Evolutionary conservation across 768 basidiomycete genomes (phyloP).

Genomic region (Suillus plorans): DNA sequence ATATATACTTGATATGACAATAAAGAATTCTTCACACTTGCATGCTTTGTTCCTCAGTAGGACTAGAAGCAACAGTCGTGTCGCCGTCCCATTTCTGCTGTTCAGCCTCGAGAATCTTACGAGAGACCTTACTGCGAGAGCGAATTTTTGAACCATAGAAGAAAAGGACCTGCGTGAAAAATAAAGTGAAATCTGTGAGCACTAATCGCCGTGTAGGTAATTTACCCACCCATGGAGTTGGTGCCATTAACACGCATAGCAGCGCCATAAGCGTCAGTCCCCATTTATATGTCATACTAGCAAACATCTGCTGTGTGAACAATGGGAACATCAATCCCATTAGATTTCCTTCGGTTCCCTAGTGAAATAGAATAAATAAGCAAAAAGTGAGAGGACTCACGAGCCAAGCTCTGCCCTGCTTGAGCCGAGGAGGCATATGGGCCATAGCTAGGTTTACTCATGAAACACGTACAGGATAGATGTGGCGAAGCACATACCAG

Average conservation of each 20-base stretch:
- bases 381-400: conserved; percentile 25
- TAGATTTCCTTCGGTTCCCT: conserved; percentile 32
- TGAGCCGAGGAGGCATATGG: conserved; percentile 54
- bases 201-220: neutral
- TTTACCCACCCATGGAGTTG: conserved; percentile 42
- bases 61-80: neutral
- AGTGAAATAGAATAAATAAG: neutral
- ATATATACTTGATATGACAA: no score
- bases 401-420: conserved; percentile 49
- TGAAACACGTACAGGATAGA: neutral
- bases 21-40: neutral
- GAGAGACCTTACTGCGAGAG: conserved; percentile 25
- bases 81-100: neutral
- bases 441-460: conserved; percentile 33
- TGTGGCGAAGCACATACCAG: conserved; percentile 33
- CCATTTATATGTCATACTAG: conserved; percentile 48
- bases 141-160: conserved; percentile 34
- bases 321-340: conserved; percentile 48
- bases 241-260: conserved; percentile 42
- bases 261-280: conserved; percentile 42
- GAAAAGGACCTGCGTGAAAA: conserved; percentile 25
- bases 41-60: neutral
- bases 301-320: conserved; percentile 48
- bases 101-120: conserved; percentile 19
- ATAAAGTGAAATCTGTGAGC: neutral